Base-by-base conservation (phyloP, 208 protist species). In the Trypanosoma avium region DNA sequence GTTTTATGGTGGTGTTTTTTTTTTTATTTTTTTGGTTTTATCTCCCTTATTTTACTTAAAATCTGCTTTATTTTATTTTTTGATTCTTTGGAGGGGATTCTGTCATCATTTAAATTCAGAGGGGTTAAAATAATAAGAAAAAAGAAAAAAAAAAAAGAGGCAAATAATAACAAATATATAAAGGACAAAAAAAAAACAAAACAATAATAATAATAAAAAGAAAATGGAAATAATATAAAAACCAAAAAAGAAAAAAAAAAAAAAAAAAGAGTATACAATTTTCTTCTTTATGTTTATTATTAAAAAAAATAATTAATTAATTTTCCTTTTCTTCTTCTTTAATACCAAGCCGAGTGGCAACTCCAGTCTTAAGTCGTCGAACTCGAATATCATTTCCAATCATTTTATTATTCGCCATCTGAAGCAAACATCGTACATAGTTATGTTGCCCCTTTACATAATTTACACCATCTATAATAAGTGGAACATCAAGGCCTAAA, bases 341-440 rank as follows among this genome's bases (percentile, higher is more conserved):
- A 26, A 59, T 43, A 17, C 0, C 48, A 33, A 72, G 53, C 17
- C 83, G 75, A 10, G 59, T 33, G 21, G 49, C 68, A 40, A 94
- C 64, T 22, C 52, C 79, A 27, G 32, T 43, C 48, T 81, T 59
- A 19, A 94, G 73, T 43, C 83, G 61, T 36, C 63, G 33, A 26
- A 77, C 74, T 52, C 74, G 82, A 40, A 58, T 64, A 38, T 91
- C 85, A 53, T 95, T 95, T 5, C 57, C 68, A 8, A 68, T 55
- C 88, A 92, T 92, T 61, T 95, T 95, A 27, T 81, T 67, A 63
- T 92, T 95, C 1, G 88, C 88, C 24, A 88, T 52, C 27, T 69
- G 42, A 40, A 95, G 60, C 9, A 95, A 56, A 9, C 70, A 60
- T 75, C 88, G 91, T 21, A 95, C 58, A 59, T 95, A 91, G 46